Percentiles rank a stretch among this genome's conserved stretches.
phyloP scores from a whole-genome alignment of 108 stramenopile genomes.

The Nitzschia sp. region DNA sequence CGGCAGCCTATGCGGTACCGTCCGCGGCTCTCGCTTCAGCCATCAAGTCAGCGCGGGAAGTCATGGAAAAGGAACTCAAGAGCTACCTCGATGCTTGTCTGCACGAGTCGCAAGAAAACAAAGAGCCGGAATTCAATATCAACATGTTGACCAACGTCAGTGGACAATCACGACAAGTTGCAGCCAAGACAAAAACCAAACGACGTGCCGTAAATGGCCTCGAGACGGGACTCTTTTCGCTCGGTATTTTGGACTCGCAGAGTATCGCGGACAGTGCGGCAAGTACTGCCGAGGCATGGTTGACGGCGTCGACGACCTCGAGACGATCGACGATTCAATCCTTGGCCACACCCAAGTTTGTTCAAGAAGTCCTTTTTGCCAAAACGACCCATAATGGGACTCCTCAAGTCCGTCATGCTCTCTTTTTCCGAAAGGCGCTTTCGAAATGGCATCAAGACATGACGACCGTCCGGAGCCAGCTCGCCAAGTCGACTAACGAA shows the following conservation, averaged over 20 bases:
- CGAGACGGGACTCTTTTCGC: slow-evolving; percentile 66
- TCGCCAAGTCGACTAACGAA: slow-evolving; percentile 67
- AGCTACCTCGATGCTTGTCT: slow-evolving; percentile 72
- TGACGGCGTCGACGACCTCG: slow-evolving; percentile 19
- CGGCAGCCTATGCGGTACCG: slow-evolving; percentile 26
- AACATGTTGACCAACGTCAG: slow-evolving; percentile 28
- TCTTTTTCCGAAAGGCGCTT: slow-evolving; percentile 71
- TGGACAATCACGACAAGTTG: slow-evolving; percentile 27
- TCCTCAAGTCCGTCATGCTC: slow-evolving; percentile 78
- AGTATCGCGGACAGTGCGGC: slow-evolving; percentile 16
- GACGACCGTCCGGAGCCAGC: slow-evolving; percentile 47
- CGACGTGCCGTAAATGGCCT: slow-evolving; percentile 1
- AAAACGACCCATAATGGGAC: slow-evolving; percentile 59
- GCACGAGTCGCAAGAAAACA: slow-evolving; percentile 33
- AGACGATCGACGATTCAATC: slow-evolving; percentile 50
- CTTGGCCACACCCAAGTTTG: slow-evolving; percentile 68
- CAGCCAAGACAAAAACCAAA: slow-evolving; percentile 2
- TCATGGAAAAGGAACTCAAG: slow-evolving; percentile 82
- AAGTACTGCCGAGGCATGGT: slow-evolving; percentile 22
- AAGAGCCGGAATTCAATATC: slow-evolving; percentile 26
- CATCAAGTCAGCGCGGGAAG: slow-evolving; percentile 49
- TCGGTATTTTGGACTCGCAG: slow-evolving; percentile 53
- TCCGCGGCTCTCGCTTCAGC: slow-evolving; percentile 62
- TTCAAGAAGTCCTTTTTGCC: slow-evolving; percentile 63
- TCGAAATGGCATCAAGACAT: slow-evolving; percentile 69